These are phyloP conservation scores for Phallus indusiatus DNA, from an alignment of 768 basidiomycete genomes.

Conservation along the genomic window DNA sequence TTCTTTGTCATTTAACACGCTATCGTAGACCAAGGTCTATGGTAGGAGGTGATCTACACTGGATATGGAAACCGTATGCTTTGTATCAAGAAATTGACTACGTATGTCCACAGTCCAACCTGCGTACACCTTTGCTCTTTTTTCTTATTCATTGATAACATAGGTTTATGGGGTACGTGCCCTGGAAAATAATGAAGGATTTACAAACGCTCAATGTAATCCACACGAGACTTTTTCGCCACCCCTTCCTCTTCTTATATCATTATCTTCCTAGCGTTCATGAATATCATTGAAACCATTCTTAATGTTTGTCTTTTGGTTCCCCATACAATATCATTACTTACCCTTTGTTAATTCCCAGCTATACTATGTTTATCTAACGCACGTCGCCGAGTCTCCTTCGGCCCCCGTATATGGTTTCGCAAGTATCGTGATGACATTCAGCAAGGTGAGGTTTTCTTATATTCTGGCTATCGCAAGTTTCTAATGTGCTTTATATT, in stretches of 20 bases:
- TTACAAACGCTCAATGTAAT: constrained; percentile 76
- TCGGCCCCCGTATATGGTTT: constrained; percentile 71
- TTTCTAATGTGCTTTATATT: not conserved
- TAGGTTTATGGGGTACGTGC: constrained; percentile 69
- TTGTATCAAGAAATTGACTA: constrained; percentile 60
- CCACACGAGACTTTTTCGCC: not conserved
- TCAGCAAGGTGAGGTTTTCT: constrained; percentile 40
- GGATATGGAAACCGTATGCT: constrained; percentile 84
- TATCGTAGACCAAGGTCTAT: constrained; percentile 67
- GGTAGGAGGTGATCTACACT: constrained; percentile 80
- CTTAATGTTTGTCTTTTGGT: constrained; percentile 33
- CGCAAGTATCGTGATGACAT: constrained; percentile 61
- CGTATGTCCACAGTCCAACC: constrained; percentile 19
- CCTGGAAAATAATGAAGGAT: constrained; percentile 59
- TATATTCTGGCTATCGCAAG: not conserved
- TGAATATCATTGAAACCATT: constrained; percentile 74
- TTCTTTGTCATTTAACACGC: not conserved
- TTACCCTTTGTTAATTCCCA: not conserved
- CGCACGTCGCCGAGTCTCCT: constrained; percentile 50
- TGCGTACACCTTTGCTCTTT: constrained; percentile 2
- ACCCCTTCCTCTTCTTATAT: not conserved
- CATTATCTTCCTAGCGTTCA: constrained; percentile 40
- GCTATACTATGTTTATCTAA: constrained; percentile 64
- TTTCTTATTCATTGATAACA: not conserved
- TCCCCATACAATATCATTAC: not conserved